phyloP scores from a whole-genome alignment of 768 basidiomycete genomes.

The Roridomyces roridus region DNA sequence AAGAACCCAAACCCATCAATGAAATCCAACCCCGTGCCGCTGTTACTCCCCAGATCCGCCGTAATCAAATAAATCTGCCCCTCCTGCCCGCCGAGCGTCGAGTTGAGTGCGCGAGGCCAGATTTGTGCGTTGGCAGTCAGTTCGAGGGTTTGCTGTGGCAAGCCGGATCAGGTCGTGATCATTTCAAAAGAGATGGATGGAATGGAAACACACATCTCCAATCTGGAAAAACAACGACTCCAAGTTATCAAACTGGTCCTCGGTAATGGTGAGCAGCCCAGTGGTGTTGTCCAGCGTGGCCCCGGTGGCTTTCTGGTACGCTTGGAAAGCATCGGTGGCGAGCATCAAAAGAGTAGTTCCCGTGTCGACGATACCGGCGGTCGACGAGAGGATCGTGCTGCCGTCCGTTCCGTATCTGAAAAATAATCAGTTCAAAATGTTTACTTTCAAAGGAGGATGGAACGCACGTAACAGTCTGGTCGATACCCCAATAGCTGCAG shows the following conservation, averaged over 20 bases:
- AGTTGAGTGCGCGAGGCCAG: slow-evolving; percentile 69
- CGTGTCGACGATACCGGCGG: slow-evolving; percentile 56
- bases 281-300: slow-evolving; percentile 60
- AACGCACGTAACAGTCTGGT: slow-evolving; percentile 45
- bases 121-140: slow-evolving; percentile 71
- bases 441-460: neutral
- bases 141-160: slow-evolving; percentile 52
- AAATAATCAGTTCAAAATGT: neutral
- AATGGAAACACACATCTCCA: slow-evolving; percentile 47
- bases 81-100: slow-evolving; percentile 57
- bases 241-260: slow-evolving; percentile 52
- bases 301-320: slow-evolving; percentile 60
- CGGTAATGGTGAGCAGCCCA: slow-evolving; percentile 60
- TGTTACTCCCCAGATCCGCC: slow-evolving; percentile 55
- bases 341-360: slow-evolving; percentile 61
- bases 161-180: neutral
- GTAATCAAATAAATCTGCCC: slow-evolving; percentile 61
- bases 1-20: slow-evolving; percentile 67
- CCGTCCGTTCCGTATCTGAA: slow-evolving; percentile 28
- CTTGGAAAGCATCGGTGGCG: slow-evolving; percentile 63
- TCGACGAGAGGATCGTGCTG: slow-evolving; percentile 38
- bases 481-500: slow-evolving; percentile 50
- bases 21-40: slow-evolving; percentile 68
- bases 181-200: too few relatives aligned
- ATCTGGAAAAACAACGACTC: slow-evolving; percentile 61